Evolutionary conservation across 805 yeast genomes (phyloP).

Genomic region (Ogataea siamensis): DNA sequence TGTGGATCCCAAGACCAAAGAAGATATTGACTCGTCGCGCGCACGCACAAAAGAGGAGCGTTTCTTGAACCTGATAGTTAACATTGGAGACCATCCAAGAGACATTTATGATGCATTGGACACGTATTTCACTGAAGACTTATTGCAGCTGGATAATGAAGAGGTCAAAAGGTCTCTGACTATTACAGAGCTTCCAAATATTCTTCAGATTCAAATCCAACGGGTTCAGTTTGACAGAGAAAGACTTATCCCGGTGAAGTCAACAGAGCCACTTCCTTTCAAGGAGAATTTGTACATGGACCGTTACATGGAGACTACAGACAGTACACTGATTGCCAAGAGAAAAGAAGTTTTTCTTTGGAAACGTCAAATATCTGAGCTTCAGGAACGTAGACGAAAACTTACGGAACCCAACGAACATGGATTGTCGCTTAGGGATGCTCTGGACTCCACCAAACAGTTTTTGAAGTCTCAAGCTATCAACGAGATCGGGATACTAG

Average conservation of each 20-base stretch:
- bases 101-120: conserved; percentile 90
- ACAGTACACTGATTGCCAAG: conserved; percentile 48
- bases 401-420: conserved; percentile 47
- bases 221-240: conserved; percentile 87
- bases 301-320: conserved; percentile 74
- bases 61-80: conserved; percentile 77
- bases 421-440: conserved; percentile 49
- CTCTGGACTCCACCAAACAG: conserved; percentile 54
- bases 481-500: conserved; percentile 34
- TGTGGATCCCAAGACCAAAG: conserved; percentile 32
- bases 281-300: conserved; percentile 79
- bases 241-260: conserved; percentile 72
- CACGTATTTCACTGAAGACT: conserved; percentile 73
- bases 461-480: conserved; percentile 47
- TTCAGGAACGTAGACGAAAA: conserved; percentile 43
- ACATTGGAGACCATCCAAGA: conserved; percentile 84
- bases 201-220: conserved; percentile 89
- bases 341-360: conserved; percentile 59
- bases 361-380: conserved; percentile 51
- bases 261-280: conserved; percentile 78
- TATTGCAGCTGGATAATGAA: conserved; percentile 67
- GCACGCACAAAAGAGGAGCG: conserved; percentile 63
- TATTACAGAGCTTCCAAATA: conserved; percentile 68
- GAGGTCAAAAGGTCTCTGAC: conserved; percentile 71
- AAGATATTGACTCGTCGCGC: conserved; percentile 25